Evolutionary conservation across 805 yeast species (phyloP).

Genomic region (Candida insectalens): DNA sequence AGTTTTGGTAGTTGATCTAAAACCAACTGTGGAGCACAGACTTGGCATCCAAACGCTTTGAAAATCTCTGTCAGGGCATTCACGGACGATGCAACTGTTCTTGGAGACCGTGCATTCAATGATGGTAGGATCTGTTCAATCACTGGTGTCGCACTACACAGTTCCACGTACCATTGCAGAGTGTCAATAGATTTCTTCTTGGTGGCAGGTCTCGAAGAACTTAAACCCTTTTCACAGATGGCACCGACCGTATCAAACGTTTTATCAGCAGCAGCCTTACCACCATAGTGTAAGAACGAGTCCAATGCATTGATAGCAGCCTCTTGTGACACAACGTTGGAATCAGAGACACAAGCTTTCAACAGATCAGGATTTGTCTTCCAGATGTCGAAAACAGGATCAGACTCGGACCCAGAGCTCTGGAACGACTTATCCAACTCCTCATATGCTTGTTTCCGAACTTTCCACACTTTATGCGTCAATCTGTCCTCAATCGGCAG

Average conservation of each 20-base stretch:
- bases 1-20: conserved; percentile 53
- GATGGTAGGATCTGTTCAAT: conserved; percentile 60
- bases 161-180: conserved; percentile 52
- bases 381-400: conserved; percentile 38
- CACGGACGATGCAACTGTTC: conserved; percentile 61
- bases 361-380: conserved; percentile 43
- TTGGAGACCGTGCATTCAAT: conserved; percentile 59
- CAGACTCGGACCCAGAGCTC: conserved; percentile 44
- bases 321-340: conserved; percentile 90
- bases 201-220: conserved; percentile 68
- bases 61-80: conserved; percentile 48
- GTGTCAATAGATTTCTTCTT: conserved; percentile 57
- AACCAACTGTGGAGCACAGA: conserved; percentile 47
- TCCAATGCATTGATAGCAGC: conserved; percentile 53
- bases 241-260: conserved; percentile 36
- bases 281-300: conserved; percentile 49
- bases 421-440: conserved; percentile 46
- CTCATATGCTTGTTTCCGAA: conserved; percentile 68
- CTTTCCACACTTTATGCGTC: conserved; percentile 79
- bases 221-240: conserved; percentile 74
- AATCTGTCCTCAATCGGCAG: conserved; percentile 62
- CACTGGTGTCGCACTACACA: conserved; percentile 54
- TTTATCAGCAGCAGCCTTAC: conserved; percentile 29
- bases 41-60: conserved; percentile 52
- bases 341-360: conserved; percentile 56